Base-by-base conservation (phyloP, 139 green algal genomes). In the Haematococcus lacustris region DNA sequence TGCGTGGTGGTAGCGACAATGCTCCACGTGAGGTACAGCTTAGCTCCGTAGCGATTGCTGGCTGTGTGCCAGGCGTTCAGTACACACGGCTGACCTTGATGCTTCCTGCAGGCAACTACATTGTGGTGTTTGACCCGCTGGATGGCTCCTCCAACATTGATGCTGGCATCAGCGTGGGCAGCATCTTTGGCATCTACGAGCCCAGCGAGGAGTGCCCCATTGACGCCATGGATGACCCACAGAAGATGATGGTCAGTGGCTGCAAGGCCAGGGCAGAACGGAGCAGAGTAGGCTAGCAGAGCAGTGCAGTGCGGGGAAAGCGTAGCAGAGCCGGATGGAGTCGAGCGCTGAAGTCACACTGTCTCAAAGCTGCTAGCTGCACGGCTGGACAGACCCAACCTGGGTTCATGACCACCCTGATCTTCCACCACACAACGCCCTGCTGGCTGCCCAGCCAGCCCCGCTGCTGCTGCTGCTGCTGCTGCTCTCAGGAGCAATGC, bases 101-200 rank as follows among this genome's bases (percentile, higher is more conserved):
- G n/a, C 3, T 70, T 6, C n/a, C 9, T 40, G 32, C 75, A 84
- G 88, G 95, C 68, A 95, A 99, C 82, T 99, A 98, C 81, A 91
- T 97, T 41, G 92, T 98, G 39, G 89, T 96, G 57, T 99, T 99
- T 80, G 95, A 99, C 87, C 95, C 95, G 13, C 89, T 99, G 35
- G 95, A 99, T 70, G 95, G 95, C 71, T 96, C 89, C 26, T 97
- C 91, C 76, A 99, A 99, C 91, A 98, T 99, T 70, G 95, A 99
- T 71, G 94, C 93, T 53, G 93, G 91, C 73, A 97, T 99, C 79
- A 93, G 85, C 28, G 92, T 93, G 7, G 95, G 95, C 68, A 94
- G 88, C 81, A 99, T 99, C 87, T 99, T 96, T 72, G 95, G 95
- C 75, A 89, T 97, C 72, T 98, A 97, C 76, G 86, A 85, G 73